phyloP scores from a whole-genome alignment of 495 filamentous ascomycete genomes.

The Hypomontagnella submonticulosa region DNA sequence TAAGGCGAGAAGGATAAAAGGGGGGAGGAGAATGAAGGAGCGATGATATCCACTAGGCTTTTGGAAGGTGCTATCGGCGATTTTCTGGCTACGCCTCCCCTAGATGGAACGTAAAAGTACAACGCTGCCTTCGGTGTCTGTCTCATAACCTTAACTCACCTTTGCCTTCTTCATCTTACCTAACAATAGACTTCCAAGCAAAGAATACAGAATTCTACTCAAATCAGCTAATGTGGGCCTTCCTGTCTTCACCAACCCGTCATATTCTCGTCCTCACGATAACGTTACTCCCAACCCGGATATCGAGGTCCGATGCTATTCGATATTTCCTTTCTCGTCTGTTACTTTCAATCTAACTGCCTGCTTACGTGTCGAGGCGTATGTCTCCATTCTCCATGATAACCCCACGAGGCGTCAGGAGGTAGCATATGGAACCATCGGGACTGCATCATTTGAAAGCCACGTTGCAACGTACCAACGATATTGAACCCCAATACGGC shows the following conservation, averaged over 20 bases:
- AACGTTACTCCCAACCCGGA: background rate
- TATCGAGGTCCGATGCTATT: background rate
- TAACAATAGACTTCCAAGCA: conserved; percentile 13
- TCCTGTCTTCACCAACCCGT: background rate
- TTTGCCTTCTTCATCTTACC: conserved; percentile 4
- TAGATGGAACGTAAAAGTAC: conserved; percentile 35
- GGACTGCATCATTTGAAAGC: conserved; percentile 19
- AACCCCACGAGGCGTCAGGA: conserved; percentile 8
- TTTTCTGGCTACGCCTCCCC: conserved; percentile 32
- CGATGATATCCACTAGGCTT: conserved; percentile 35
- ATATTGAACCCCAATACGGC: conserved; percentile 10
- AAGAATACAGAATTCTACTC: conserved; percentile 15
- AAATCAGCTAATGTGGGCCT: conserved; percentile 11
- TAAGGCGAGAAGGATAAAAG: conserved; percentile 2
- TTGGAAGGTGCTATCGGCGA: conserved; percentile 39
- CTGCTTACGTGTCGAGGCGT: conserved; percentile 18
- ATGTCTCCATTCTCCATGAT: conserved; percentile 7
- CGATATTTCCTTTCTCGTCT: background rate
- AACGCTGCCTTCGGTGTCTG: conserved; percentile 18
- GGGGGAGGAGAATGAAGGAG: conserved; percentile 11
- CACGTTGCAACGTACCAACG: conserved; percentile 21
- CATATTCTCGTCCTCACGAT: conserved; percentile 1
- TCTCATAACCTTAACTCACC: too few relatives aligned
- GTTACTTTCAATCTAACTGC: background rate
- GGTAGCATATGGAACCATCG: conserved; percentile 13